Percentiles rank a stretch among this genome's conserved stretches.
Conservation (phyloP, 2,329 filamentous ascomycete species). For the Penicillium sp. region DNA sequence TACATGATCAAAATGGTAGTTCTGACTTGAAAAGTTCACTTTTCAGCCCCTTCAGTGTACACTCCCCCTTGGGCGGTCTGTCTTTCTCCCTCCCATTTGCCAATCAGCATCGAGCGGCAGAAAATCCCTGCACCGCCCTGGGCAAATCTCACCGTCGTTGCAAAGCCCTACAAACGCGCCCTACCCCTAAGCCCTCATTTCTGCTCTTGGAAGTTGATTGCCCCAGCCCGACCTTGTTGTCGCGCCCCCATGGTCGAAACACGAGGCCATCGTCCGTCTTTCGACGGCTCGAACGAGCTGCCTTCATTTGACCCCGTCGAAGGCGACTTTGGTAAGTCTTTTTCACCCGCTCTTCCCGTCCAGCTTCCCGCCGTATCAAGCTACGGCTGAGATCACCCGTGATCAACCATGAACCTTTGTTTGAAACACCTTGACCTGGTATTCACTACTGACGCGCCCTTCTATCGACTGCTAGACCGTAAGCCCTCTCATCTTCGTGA, state of each 20-base stretch:
- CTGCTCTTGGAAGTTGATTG: conserved; percentile 42
- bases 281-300: conserved; percentile 30
- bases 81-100: not conserved
- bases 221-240: conserved; percentile 20
- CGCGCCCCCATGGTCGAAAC: conserved; percentile 34
- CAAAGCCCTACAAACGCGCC: conserved; percentile 44
- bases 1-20: not conserved
- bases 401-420: not conserved
- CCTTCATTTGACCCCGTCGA: conserved; percentile 27
- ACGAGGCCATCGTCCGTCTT: conserved; percentile 25
- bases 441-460: not conserved
- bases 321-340: conserved; percentile 33
- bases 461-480: conserved; percentile 15
- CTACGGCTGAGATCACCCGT: not conserved
- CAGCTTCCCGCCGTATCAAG: not conserved
- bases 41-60: not conserved
- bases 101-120: conserved; percentile 11
- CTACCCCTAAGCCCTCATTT: conserved; percentile 49
- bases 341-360: not conserved
- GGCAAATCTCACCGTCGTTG: conserved; percentile 4
- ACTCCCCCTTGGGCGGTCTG: not conserved
- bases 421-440: not conserved
- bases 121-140: conserved; percentile 20
- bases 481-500: conserved; percentile 33
- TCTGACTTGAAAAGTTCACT: not conserved